Evolutionary conservation across 495 filamentous ascomycete genomes (phyloP).

Genomic region (Neurospora tetraspora): DNA sequence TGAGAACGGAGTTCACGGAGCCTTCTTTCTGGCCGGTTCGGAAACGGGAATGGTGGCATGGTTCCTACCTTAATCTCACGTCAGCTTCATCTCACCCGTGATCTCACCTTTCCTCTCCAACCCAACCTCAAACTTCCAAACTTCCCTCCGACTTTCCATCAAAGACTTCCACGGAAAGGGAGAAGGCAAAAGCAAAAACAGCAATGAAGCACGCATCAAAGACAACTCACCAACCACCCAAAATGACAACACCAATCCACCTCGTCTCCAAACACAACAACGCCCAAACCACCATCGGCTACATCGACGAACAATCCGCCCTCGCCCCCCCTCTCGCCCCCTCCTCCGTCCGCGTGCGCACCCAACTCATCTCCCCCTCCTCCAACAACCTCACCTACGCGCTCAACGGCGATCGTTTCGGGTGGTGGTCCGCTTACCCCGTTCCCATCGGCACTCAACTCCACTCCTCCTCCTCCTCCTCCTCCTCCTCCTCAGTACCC

Average conservation of each 20-base stretch:
- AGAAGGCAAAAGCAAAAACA: too few species aligned
- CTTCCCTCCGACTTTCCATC: background rate
- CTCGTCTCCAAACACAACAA: conserved; percentile 4
- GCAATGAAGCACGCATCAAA: background rate
- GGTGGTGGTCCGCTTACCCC: conserved; percentile 21
- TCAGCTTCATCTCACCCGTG: background rate
- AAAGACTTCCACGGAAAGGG: background rate
- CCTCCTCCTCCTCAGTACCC: background rate
- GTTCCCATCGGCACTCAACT: conserved; percentile 15
- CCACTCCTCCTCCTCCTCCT: background rate
- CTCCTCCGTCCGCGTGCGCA: conserved; percentile 24
- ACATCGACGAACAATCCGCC: background rate
- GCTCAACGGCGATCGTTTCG: conserved; percentile 19
- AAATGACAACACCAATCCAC: background rate
- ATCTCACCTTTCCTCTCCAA: background rate
- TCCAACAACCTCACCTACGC: conserved; percentile 41
- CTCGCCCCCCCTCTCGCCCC: background rate
- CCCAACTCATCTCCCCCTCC: conserved; percentile 27
- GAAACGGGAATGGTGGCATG: background rate
- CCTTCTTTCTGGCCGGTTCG: background rate
- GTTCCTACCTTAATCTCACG: background rate
- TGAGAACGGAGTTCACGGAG: background rate
- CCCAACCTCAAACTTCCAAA: background rate
- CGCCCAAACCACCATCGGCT: background rate
- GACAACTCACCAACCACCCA: background rate